Evolutionary conservation across 306 rosid species (phyloP), one percentile per base, ranked within the genome.

Genomic region (Begonia masoniana): DNA sequence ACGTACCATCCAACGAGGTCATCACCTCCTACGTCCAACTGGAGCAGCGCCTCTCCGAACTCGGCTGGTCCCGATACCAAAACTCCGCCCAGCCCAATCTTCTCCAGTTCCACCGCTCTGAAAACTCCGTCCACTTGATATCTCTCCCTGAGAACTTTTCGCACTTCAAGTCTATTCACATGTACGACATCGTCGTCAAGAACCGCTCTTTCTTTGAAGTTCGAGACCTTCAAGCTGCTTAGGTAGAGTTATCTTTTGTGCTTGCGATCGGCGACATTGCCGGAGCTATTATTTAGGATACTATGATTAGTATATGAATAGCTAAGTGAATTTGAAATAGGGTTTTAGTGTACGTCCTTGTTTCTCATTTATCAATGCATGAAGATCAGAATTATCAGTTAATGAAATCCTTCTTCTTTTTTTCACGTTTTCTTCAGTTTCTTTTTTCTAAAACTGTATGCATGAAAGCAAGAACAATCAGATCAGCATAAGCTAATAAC

Each of bases 71-170:
- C 62, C 93, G 93, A 41, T 77, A 79, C 78, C 56, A 9, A 23
- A 67, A 74, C 78, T 64, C 68, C 0, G 14, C 36, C 52, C 51
- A 15, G 42, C 66, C 76, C 0, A 63, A 79, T 45, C 78, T 79
- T 49, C 52, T 88, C 16, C 97, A 84, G 68, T 88, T 88, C 77
- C 97, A 88, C 62, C 83, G 85, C 41, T 88, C 88, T 2, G 75
- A 84, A 43, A 12, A 63, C 55, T 77, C 84, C 4, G 31, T 78
- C 0, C 77, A 88, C 61, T 84, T 88, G 68, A 70, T 88, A 8
- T 82, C 97, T 0, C 83, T 88, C 43, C 95, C 95, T 2, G 48
- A 14, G 11, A 60, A 43, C 23, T 84, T 88, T 50, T 41, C 68
- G 49, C 52, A 52, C 53, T 66, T 88, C 6, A 88, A 82, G 62